Conservation (phyloP, 164 flowering plant species). For the Platanus orientalis region DNA sequence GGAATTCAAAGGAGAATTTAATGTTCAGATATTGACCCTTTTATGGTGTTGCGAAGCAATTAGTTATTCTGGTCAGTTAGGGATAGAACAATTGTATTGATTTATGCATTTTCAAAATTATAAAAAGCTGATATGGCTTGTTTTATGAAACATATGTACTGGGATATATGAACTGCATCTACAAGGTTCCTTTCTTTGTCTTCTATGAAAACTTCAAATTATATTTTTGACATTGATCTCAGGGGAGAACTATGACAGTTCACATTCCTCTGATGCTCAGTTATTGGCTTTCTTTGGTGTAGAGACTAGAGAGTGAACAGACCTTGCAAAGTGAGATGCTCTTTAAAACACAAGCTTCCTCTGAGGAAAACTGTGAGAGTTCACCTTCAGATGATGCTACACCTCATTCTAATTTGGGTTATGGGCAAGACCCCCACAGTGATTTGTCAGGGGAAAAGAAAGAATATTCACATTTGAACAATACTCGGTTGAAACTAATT, state of each 20-base stretch:
- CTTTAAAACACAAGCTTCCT: no score
- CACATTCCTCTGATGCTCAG: not conserved
- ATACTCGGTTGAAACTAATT: slow-evolving; percentile 3
- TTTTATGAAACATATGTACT: not conserved
- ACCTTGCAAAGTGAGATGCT: not conserved
- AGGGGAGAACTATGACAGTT: slow-evolving; percentile 2
- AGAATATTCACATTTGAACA: no score
- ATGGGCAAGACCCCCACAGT: slow-evolving; percentile 1
- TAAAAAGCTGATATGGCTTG: not conserved
- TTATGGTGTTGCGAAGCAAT: no score
- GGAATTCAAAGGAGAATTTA: no score
- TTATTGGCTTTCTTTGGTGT: not conserved
- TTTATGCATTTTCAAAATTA: no score
- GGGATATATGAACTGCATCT: not conserved
- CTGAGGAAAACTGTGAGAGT: slow-evolving; percentile 4
- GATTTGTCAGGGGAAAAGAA: no score
- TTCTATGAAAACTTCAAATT: not conserved
- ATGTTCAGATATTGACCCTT: no score
- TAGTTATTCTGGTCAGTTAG: no score
- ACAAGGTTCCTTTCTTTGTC: not conserved
- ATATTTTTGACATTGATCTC: not conserved
- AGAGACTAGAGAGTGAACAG: no score
- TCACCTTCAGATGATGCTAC: slow-evolving; percentile 3
- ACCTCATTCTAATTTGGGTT: not conserved
- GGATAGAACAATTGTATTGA: no score